These are phyloP conservation scores for Pseudogymnoascus pannorum DNA, from an alignment of 2,329 filamentous ascomycete species.

Conservation along the genomic window DNA sequence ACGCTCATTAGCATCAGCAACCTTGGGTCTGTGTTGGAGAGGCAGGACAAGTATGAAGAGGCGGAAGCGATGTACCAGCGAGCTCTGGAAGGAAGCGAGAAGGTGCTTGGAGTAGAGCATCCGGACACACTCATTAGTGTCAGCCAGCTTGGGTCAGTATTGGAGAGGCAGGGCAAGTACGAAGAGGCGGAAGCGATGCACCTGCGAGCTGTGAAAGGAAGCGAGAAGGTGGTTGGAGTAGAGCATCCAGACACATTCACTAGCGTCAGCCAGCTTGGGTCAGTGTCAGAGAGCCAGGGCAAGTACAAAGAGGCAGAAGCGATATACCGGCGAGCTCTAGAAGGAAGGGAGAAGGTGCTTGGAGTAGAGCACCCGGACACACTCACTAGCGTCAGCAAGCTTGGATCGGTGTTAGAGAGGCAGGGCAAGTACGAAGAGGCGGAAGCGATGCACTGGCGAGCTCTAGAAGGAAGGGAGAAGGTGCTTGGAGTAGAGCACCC, in stretches of 20 bases:
- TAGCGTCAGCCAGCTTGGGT: no score
- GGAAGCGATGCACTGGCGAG: neutral
- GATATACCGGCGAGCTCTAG: no score
- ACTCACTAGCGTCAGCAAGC: neutral
- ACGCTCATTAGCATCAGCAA: neutral
- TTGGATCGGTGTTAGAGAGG: neutral
- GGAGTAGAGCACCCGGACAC: neutral
- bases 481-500: neutral
- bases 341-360: neutral
- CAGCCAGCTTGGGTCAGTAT: conserved; percentile 2
- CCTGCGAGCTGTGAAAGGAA: neutral
- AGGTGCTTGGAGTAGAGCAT: neutral
- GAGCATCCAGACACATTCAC: conserved; percentile 14
- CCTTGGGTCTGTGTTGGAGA: conserved; percentile 2
- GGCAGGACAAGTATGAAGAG: conserved; percentile 3
- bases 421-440: conserved; percentile 9
- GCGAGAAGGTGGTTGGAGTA: conserved; percentile 5
- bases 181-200: neutral
- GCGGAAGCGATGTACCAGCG: neutral
- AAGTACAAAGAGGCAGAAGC: no score
- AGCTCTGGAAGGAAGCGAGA: neutral
- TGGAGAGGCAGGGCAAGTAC: conserved; percentile 8
- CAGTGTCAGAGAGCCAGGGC: no score
- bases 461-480: neutral
- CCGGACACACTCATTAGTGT: neutral